phyloP scores from a whole-genome alignment of 2,329 filamentous ascomycete species.

The Fusarium nanum region DNA sequence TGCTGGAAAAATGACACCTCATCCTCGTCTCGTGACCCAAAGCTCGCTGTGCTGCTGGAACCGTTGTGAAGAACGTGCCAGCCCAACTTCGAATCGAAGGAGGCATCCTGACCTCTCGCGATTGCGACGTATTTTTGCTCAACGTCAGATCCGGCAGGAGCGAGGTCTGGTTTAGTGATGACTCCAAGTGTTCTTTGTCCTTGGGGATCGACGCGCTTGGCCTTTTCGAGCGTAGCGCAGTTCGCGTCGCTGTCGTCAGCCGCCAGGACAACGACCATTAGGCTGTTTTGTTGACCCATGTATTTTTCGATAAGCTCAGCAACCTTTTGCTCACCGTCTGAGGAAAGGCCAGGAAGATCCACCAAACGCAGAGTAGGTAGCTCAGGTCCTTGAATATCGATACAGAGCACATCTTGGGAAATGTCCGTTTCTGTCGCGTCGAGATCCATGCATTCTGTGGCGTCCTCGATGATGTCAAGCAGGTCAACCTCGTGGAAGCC shows the following conservation, averaged over 20 bases:
- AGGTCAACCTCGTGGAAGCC: not conserved
- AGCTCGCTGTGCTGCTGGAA: not conserved
- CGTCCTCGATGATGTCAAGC: not conserved
- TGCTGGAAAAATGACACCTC: not conserved
- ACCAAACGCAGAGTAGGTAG: not conserved
- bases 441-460: not conserved
- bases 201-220: not conserved
- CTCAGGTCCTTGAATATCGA: not conserved
- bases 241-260: not conserved
- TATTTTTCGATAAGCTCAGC: not conserved
- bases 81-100: not conserved
- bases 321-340: not conserved
- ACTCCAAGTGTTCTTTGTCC: not conserved
- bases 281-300: not conserved
- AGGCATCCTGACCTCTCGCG: not conserved
- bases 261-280: not conserved
- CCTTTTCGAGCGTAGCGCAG: not conserved
- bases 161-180: not conserved
- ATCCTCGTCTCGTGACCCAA: not conserved
- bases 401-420: not conserved
- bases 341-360: not conserved
- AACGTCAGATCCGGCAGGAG: not conserved
- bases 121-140: constrained; percentile 5
- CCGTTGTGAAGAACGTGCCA: not conserved
- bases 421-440: not conserved